A percentile compares a stretch with the other conserved stretches of the same genome.
These are phyloP conservation scores for Solanum pennellii DNA, from an alignment of 257 asterid genomes.

Conservation along the genomic window DNA sequence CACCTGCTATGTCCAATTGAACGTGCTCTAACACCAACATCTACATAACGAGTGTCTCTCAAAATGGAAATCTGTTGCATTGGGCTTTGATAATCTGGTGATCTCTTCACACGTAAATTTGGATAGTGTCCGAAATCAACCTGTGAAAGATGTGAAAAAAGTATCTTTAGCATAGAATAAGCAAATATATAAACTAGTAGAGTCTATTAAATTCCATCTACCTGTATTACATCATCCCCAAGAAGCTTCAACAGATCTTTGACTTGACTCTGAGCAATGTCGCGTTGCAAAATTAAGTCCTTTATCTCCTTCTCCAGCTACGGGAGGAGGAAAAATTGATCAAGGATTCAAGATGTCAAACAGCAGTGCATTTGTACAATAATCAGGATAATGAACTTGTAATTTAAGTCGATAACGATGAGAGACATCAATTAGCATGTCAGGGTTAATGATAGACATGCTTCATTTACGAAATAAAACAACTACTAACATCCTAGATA, in stretches of 20 bases:
- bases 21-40: constrained; percentile 26
- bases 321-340: not conserved
- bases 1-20: constrained; percentile 52
- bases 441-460: not conserved
- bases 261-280: constrained; percentile 69
- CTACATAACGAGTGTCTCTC: constrained; percentile 30
- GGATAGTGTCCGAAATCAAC: constrained; percentile 60
- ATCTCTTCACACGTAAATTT: constrained; percentile 42
- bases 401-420: not conserved
- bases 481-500: not conserved
- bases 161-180: not conserved
- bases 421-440: not conserved
- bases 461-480: not conserved
- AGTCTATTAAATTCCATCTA: not conserved
- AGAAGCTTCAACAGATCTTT: constrained; percentile 49
- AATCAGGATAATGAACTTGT: not conserved
- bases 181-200: not conserved
- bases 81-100: constrained; percentile 28
- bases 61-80: constrained; percentile 16
- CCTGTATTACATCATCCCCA: constrained; percentile 11
- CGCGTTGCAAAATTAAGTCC: constrained; percentile 70
- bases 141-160: constrained; percentile 17
- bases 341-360: not conserved
- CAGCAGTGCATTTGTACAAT: not conserved
- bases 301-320: constrained; percentile 75